Base-by-base conservation (phyloP, 148 eudicot genomes). In the Gaultheria prostrata region DNA sequence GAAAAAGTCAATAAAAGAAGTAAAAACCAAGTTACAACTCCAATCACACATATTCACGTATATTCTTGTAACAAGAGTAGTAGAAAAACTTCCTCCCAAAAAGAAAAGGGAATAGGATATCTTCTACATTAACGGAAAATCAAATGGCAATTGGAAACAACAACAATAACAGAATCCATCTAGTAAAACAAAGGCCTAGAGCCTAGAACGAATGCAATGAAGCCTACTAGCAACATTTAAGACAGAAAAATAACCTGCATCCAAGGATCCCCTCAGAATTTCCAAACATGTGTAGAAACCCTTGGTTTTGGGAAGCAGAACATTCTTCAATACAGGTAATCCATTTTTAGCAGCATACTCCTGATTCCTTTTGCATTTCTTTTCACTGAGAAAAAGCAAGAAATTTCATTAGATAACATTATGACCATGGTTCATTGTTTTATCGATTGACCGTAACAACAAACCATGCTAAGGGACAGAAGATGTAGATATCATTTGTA, bases 281-380 rank as follows among this genome's bases (percentile, higher is more conserved):
- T 90, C 92, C 88, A 93, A 74, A 85, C 94, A 93, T 83, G 93
- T 88, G 84, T 74, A 88, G 80, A 93, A 93, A 35, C 97, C 97
- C 88, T 86, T 93, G 79, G 91, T 89, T 88, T 92, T 93, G 3
- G 97, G 97, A 85, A 93, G 92, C 89, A 93, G 83, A 63, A 93
- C 94, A 79, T 93, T 89, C 83, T 89, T 89, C 84, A 93, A 46
- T 74, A 87, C 86, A 82, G 97, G 97, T 71, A 93, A 79, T 77
- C 91, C 92, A 86, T 92, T 89, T 81, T 89, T 90, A 33, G 87
- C 90, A 2, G 94, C 93, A 84, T 88, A 89, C 75, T 89, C 87
- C 86, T 91, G 93, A 84, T 90, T 92, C 80, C 82, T 86, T 51
- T 78, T 84, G 86, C 93, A 92, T 85, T 93, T 93, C 76, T 88